Evolutionary conservation across 2,329 filamentous ascomycete species (phyloP).

Genomic region (Ophiostoma piceae): DNA sequence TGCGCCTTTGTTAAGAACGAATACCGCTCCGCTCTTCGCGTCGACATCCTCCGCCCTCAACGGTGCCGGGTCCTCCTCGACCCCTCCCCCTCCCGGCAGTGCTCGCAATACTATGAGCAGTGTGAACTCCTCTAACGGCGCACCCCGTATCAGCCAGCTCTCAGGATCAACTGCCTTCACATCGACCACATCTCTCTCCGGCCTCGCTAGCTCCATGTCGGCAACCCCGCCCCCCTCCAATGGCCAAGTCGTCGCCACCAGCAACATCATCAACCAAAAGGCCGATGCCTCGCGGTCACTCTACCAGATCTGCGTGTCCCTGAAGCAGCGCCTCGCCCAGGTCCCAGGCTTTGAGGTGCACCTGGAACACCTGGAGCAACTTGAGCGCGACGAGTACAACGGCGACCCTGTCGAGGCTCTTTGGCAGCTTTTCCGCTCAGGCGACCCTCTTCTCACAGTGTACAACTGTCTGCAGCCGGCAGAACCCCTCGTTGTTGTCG

Average conservation of each 20-base stretch:
- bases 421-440: conserved; percentile 80
- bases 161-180: conserved; percentile 55
- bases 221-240: conserved; percentile 40
- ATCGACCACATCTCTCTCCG: conserved; percentile 49
- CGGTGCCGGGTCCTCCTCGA: conserved; percentile 38
- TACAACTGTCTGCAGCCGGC: conserved; percentile 79
- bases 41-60: conserved; percentile 40
- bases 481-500: conserved; percentile 62
- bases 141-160: conserved; percentile 55
- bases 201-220: conserved; percentile 40
- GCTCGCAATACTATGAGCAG: conserved; percentile 45
- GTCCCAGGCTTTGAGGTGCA: conserved; percentile 78
- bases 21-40: conserved; percentile 52
- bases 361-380: conserved; percentile 64
- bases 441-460: conserved; percentile 77
- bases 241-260: conserved; percentile 66
- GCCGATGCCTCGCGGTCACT: conserved; percentile 87
- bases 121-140: conserved; percentile 34
- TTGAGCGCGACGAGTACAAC: conserved; percentile 56
- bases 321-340: conserved; percentile 73
- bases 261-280: conserved; percentile 96
- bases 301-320: conserved; percentile 87
- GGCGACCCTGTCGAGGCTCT: conserved; percentile 83
- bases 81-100: conserved; percentile 22
- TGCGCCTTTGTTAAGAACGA: conserved; percentile 55